Percentiles rank a stretch among this genome's conserved stretches.
Conservation (phyloP, 139 green algal genomes). For the Coelastrella sp. region DNA sequence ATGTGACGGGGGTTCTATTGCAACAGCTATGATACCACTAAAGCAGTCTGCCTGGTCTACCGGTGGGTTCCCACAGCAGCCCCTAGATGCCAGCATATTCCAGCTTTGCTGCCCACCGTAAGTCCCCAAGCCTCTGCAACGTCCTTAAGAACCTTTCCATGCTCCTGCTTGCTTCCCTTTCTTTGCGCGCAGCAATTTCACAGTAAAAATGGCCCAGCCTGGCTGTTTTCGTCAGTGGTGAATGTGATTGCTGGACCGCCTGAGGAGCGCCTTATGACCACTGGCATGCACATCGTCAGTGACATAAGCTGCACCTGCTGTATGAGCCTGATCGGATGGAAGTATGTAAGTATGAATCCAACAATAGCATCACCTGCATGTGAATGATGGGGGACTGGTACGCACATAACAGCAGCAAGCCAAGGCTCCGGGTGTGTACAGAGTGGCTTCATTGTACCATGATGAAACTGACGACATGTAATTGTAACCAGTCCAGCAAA, state of each 20-base stretch:
- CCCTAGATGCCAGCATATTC: background rate
- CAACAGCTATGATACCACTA: too few species aligned
- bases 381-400: too few species aligned
- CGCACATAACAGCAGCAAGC: too few species aligned
- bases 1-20: too few species aligned
- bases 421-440: too few species aligned
- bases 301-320: conserved; percentile 88
- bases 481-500: too few species aligned
- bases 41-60: too few species aligned
- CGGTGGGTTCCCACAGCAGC: too few species aligned
- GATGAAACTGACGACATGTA: too few species aligned
- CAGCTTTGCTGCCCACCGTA: background rate
- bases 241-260: conserved; percentile 77
- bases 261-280: conserved; percentile 89
- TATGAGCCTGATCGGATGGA: conserved; percentile 85
- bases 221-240: conserved; percentile 84
- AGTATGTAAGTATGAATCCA: conserved; percentile 71
- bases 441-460: too few species aligned
- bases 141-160: too few species aligned
- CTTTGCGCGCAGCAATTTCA: conserved; percentile 52
- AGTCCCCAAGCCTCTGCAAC: too few species aligned
- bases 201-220: conserved; percentile 79
- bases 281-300: conserved; percentile 84
- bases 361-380: background rate
- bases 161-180: background rate